Evolutionary conservation across 139 green algal species (phyloP).

Genomic region (Micractinium conductrix): DNA sequence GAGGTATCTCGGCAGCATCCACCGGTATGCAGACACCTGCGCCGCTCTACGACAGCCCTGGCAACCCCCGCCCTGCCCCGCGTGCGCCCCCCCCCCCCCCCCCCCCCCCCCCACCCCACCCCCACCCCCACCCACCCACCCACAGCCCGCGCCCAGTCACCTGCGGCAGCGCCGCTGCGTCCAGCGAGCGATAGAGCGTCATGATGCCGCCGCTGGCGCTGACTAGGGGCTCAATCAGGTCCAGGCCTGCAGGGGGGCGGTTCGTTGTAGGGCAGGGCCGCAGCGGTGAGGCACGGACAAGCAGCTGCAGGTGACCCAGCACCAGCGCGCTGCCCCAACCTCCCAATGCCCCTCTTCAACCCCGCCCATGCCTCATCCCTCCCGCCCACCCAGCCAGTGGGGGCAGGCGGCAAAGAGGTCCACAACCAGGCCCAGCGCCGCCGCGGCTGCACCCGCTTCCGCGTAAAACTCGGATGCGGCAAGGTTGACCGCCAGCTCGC

Average conservation of each 20-base stretch:
- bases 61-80: too few species aligned
- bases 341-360: neutral
- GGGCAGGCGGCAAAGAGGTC: conserved; percentile 77
- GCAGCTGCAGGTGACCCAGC: neutral
- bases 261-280: neutral
- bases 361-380: neutral
- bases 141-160: conserved; percentile 8
- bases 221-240: conserved; percentile 61
- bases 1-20: neutral
- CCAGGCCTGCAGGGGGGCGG: conserved; percentile 46
- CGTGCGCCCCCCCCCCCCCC: too few species aligned
- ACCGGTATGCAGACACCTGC: neutral
- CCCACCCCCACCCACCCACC: too few species aligned
- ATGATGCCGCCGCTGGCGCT: conserved; percentile 74
- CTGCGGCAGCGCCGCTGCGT: conserved; percentile 68
- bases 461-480: conserved; percentile 70
- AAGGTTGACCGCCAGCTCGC: conserved; percentile 24
- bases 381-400: conserved; percentile 12
- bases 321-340: neutral
- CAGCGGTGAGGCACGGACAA: neutral
- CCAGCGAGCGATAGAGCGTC: conserved; percentile 71
- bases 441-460: conserved; percentile 72
- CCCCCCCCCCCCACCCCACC: too few species aligned
- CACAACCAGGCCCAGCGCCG: conserved; percentile 75
- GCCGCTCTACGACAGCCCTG: neutral